Evolutionary conservation across 495 filamentous ascomycete species (phyloP).

Genomic region (Neurospora tetraspora): DNA sequence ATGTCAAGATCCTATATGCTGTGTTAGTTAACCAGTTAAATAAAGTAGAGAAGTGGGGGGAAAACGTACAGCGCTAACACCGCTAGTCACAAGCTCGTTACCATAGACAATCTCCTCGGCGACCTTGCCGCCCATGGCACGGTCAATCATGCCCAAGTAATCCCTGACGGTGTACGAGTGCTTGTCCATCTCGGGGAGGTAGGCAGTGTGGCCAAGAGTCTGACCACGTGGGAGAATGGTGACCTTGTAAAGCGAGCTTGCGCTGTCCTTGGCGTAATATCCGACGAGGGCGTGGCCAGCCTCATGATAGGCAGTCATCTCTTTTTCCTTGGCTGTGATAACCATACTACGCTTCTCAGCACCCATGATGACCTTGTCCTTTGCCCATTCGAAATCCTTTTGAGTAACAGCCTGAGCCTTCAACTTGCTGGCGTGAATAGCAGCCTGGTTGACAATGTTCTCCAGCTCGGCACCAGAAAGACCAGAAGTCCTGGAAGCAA

Average conservation of each 20-base stretch:
- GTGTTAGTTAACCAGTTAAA: constrained; percentile 12
- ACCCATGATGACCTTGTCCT: constrained; percentile 97
- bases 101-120: constrained; percentile 93
- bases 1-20: constrained; percentile 60
- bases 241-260: constrained; percentile 82
- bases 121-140: constrained; percentile 82
- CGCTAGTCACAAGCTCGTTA: constrained; percentile 73
- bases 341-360: constrained; percentile 80
- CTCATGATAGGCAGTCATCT: constrained; percentile 96
- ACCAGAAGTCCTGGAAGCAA: constrained; percentile 80
- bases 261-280: constrained; percentile 59
- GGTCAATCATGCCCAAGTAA: constrained; percentile 66
- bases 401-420: constrained; percentile 64
- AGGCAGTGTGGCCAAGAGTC: constrained; percentile 73
- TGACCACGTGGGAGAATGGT: constrained; percentile 89
- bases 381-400: constrained; percentile 89
- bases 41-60: background rate
- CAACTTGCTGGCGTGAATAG: constrained; percentile 76
- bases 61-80: constrained; percentile 58
- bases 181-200: constrained; percentile 81
- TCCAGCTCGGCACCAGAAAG: constrained; percentile 94
- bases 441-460: constrained; percentile 93
- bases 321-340: constrained; percentile 72
- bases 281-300: constrained; percentile 88
- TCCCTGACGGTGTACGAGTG: constrained; percentile 67